Base-by-base conservation (phyloP, 441 rosid genomes). In the Pelargonium australe region DNA sequence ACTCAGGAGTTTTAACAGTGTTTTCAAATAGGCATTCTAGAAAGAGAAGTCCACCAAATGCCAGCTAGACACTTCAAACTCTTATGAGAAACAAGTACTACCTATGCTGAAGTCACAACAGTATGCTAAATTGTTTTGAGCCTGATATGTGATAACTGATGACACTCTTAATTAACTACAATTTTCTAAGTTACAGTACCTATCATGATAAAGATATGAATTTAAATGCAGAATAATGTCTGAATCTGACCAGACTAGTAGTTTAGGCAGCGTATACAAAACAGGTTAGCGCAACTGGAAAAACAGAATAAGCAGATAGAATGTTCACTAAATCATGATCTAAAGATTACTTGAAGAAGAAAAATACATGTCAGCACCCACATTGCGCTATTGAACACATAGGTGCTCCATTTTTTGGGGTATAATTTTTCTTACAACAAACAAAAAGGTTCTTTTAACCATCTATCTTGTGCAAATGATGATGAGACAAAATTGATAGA, bases 291-390 rank as follows among this genome's bases (percentile, higher is more conserved):
- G 7, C 31, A 58, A 19, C 12, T 58, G 63, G 63, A 58, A 19
- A 2, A 58, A 20, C 13, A 19, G 5, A 7, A 58, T 20, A 20
- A 11, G 9, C 63, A 58, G 31, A 58, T 9, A 19, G 34, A 19
- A 20, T 7, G 63, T 20, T 58, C 63, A 20, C 1, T 58, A 58
- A 58, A 58, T 20, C 63, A 58, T 58, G 23, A 58, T 58, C 63
- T 23, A 40, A 19, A 20, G 13, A 58, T 2, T 58, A 58, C 3
- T 20, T 58, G 34, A 25, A 19, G 63, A 58, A 17, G 62, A 57
- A 12, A 51, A 51, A 51, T 51, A 51, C 20, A 13, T 51, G 17
- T n/a, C 58, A 51, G 19, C 58, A 14, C 14, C 58, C 58, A 40
- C 9, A 51, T 51, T 45, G 51, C n/a, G 2, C 0, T 45, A 40